Evolutionary conservation across 2,329 filamentous ascomycete species (phyloP).

Genomic region (Aquanectria penicillioides): DNA sequence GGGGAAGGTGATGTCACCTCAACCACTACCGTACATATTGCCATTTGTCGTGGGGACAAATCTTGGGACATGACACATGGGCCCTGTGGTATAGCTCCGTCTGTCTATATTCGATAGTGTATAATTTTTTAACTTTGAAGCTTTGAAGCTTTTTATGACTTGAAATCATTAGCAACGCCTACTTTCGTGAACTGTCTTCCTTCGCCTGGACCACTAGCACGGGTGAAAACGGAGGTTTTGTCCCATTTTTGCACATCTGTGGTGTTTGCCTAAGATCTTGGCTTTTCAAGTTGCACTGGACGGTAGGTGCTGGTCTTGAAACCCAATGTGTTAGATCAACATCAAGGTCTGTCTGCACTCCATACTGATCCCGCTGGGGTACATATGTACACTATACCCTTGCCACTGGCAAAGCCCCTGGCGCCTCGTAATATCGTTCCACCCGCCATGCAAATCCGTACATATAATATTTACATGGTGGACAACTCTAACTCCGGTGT

Average conservation of each 20-base stretch:
- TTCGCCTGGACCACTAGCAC: too few species aligned
- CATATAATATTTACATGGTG: too few species aligned
- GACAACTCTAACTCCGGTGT: too few species aligned
- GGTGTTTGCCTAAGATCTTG: neutral
- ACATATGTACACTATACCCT: too few species aligned
- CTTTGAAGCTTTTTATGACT: slow-evolving; percentile 20
- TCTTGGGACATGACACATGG: slow-evolving; percentile 36
- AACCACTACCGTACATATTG: slow-evolving; percentile 37
- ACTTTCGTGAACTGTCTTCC: too few species aligned
- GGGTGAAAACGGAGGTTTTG: too few species aligned
- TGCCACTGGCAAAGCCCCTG: too few species aligned
- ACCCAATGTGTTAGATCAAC: slow-evolving; percentile 10
- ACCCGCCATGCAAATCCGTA: too few species aligned
- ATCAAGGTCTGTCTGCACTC: neutral
- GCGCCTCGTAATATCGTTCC: too few species aligned
- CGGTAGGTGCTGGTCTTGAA: neutral
- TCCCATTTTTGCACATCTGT: neutral
- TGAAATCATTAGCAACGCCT: too few species aligned
- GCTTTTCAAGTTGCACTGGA: neutral
- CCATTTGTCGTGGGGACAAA: slow-evolving; percentile 35
- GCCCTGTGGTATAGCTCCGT: slow-evolving; percentile 43
- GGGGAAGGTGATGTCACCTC: slow-evolving; percentile 14
- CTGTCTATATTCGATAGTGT: slow-evolving; percentile 50
- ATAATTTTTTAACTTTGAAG: slow-evolving; percentile 46
- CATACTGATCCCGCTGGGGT: too few species aligned